Conservation (phyloP, 371 early-diverging fungal species). For the Lichtheimia ornata region DNA sequence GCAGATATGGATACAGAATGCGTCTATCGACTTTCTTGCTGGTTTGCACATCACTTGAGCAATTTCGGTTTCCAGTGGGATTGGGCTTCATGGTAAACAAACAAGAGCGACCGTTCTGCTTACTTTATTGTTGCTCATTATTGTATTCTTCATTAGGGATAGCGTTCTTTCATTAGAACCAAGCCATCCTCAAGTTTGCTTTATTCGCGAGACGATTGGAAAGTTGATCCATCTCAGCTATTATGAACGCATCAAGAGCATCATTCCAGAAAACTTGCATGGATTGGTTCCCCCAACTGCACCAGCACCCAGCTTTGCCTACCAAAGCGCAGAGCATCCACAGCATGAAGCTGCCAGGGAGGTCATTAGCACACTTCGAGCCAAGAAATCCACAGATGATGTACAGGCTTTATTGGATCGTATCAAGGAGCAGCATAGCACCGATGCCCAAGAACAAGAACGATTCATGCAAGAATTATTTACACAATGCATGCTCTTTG, state of each 20-base stretch:
- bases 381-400: conserved; percentile 67
- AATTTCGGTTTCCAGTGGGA: conserved; percentile 93
- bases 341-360: conserved; percentile 60
- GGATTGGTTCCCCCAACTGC: conserved; percentile 62
- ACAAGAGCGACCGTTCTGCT: background rate
- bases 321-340: conserved; percentile 49
- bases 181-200: conserved; percentile 55
- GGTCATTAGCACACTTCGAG: conserved; percentile 59
- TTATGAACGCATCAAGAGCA: conserved; percentile 82
- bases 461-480: conserved; percentile 69
- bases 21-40: conserved; percentile 75
- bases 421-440: conserved; percentile 40
- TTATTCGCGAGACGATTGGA: conserved; percentile 84
- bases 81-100: conserved; percentile 83
- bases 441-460: conserved; percentile 41
- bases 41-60: conserved; percentile 90
- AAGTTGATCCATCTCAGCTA: conserved; percentile 82
- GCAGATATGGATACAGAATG: conserved; percentile 86
- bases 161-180: conserved; percentile 42
- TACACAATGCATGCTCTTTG: conserved; percentile 77
- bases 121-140: background rate
- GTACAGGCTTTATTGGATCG: conserved; percentile 51
- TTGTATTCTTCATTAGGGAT: conserved; percentile 34
- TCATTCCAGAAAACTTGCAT: conserved; percentile 69
- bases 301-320: conserved; percentile 74